These are phyloP conservation scores for Hura crepitans DNA, from an alignment of 441 rosid species.

Conservation along the genomic window DNA sequence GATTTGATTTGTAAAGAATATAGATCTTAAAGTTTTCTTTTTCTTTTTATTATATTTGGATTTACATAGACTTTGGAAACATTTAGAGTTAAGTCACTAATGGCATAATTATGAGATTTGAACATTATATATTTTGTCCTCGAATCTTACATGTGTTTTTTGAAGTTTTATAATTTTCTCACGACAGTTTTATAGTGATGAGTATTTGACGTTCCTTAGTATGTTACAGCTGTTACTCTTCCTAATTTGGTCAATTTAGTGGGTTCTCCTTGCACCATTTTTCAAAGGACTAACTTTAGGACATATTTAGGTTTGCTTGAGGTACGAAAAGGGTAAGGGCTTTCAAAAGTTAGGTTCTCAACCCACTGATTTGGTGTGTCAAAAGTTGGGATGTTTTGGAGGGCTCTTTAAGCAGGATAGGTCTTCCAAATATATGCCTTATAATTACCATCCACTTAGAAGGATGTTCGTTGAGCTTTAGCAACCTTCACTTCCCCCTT, in stretches of 20 bases:
- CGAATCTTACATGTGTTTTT: not conserved
- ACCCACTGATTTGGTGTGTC: too few species aligned
- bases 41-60: not conserved
- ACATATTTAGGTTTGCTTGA: too few species aligned
- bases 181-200: not conserved
- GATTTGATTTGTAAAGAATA: constrained; percentile 6
- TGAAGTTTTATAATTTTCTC: not conserved
- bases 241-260: not conserved
- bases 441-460: not conserved
- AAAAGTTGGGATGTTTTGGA: not conserved
- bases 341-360: too few species aligned
- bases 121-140: not conserved
- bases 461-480: not conserved
- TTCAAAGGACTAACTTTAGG: too few species aligned
- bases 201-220: not conserved
- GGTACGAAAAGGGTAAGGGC: too few species aligned
- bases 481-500: not conserved
- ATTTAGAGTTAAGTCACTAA: not conserved
- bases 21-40: not conserved
- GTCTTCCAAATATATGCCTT: not conserved
- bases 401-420: not conserved
- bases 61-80: not conserved
- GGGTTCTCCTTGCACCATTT: not conserved
- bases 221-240: not conserved
- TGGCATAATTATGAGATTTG: not conserved